Percentiles rank a stretch among this genome's conserved stretches.
phyloP scores from a whole-genome alignment of 1,284 basidiomycete species.

The Tetrapyrgos nigripes region DNA sequence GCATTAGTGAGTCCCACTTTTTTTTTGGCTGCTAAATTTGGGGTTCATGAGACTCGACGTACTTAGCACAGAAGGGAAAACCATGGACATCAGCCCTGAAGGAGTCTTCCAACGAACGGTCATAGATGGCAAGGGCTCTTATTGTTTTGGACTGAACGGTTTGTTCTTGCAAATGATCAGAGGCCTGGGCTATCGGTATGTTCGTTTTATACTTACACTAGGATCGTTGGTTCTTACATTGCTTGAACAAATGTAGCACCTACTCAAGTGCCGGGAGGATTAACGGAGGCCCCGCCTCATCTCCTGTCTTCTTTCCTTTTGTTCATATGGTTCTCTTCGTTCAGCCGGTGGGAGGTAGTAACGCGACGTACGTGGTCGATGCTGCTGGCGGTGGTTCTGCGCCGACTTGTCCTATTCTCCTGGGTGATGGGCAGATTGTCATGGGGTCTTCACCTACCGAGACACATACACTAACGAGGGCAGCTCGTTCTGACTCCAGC shows the following conservation, averaged over 20 bases:
- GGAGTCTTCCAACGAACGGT: slow-evolving; percentile 22
- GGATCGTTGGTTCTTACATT: no score
- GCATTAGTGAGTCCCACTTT: slow-evolving; percentile 24
- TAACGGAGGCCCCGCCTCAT: slow-evolving; percentile 24
- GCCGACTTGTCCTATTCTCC: slow-evolving; percentile 39
- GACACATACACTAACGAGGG: slow-evolving; percentile 32
- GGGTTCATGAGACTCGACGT: background rate
- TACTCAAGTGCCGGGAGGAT: slow-evolving; percentile 10
- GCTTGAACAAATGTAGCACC: background rate
- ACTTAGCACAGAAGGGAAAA: slow-evolving; percentile 8
- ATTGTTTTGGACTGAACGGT: slow-evolving; percentile 23
- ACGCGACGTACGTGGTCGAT: slow-evolving; percentile 40
- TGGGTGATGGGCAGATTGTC: slow-evolving; percentile 30
- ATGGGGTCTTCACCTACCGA: slow-evolving; percentile 36
- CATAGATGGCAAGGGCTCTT: slow-evolving; percentile 22
- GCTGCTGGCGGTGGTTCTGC: slow-evolving; percentile 26
- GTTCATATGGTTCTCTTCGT: slow-evolving; percentile 45
- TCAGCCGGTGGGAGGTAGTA: slow-evolving; percentile 38
- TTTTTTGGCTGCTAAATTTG: no score
- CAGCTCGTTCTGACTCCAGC: slow-evolving; percentile 28
- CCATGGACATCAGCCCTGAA: slow-evolving; percentile 23
- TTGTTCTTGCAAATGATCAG: slow-evolving; percentile 23
- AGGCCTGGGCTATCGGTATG: slow-evolving; percentile 25
- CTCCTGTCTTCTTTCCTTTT: slow-evolving; percentile 21
- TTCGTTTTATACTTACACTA: background rate